phyloP scores from a whole-genome alignment of 106 monocot species.

The Dioscorea zingiberensis region DNA sequence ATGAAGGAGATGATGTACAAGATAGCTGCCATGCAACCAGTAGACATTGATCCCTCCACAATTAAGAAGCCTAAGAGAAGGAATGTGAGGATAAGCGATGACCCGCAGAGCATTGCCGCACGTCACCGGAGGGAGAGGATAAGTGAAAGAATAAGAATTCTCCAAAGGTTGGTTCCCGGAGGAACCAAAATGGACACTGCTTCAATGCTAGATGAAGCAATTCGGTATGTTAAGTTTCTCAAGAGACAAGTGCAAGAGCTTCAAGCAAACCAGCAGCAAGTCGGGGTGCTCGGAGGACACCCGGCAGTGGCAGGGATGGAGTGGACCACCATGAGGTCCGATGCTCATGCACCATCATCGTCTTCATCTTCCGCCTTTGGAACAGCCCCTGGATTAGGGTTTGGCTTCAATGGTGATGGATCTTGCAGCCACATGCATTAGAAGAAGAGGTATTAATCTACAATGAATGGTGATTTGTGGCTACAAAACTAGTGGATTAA shows the following conservation, averaged over 20 bases:
- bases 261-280: slow-evolving; percentile 8
- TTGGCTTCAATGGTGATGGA: slow-evolving; percentile 13
- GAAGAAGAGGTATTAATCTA: too few species aligned
- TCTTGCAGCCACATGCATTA: too few species aligned
- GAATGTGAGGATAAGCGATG: slow-evolving; percentile 77
- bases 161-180: slow-evolving; percentile 69
- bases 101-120: slow-evolving; percentile 80
- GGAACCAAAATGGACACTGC: slow-evolving; percentile 87
- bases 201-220: slow-evolving; percentile 77
- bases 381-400: slow-evolving; percentile 24
- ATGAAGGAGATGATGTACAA: slow-evolving; percentile 94
- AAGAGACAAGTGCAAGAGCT: slow-evolving; percentile 45
- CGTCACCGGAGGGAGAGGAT: slow-evolving; percentile 73
- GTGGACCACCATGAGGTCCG: too few species aligned
- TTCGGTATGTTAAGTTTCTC: slow-evolving; percentile 77
- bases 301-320: too few species aligned
- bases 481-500: too few species aligned
- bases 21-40: slow-evolving; percentile 79
- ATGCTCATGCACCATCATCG: slow-evolving; percentile 7
- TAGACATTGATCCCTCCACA: slow-evolving; percentile 71
- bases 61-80: slow-evolving; percentile 62
- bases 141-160: slow-evolving; percentile 68
- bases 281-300: too few species aligned
- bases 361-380: slow-evolving; percentile 29
- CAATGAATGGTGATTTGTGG: too few species aligned